Evolutionary conservation across 495 filamentous ascomycete species (phyloP), one percentile per base, ranked within the genome.

Genomic region (Trichoderma erinaceum): DNA sequence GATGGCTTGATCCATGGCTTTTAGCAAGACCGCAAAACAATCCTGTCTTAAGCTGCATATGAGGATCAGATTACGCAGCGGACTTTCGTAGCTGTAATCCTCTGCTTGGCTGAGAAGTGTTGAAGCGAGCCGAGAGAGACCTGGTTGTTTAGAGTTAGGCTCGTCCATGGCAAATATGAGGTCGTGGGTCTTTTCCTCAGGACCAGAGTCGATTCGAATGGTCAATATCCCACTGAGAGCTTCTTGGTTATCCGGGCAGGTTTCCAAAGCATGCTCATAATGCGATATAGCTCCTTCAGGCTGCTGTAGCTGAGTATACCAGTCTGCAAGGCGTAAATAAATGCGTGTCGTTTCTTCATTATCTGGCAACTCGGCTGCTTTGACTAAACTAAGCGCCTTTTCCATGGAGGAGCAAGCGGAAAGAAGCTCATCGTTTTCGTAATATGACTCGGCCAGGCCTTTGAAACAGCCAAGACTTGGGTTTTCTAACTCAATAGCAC

Each of bases 381-480:
- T 56, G n/a, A 25, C 50, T 8, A 21, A n/a, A 56, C 21, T 56
- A 11, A 56, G 50, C 21, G n/a, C 50, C 50, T 56, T 56, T 56
- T 56, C 50, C 50, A 56, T 56, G 5, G 50, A 56, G 16, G 50
- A 56, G 21, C 50, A 56, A 3, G 50, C 50, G n/a, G 50, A 56
- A 4, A 56, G 50, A 56, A 56, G 50, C 50, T 56, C 50, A 56
- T 56, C 50, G 50, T 56, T 56, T 25, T 56, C 50, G n/a, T 21
- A 56, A n/a, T 56, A 56, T 56, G 50, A 56, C 10, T 56, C 50
- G 50, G 50, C 50, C 50, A 56, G 21, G n/a, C 50, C 50, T n/a
- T 56, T 56, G 50, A 56, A 56, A 23, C 50, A 56, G 21, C 50
- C 21, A 4, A 56, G 50, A 1, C 50, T 25, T 56, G 50, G 21